Evolutionary conservation across 2,329 filamentous ascomycete genomes (phyloP).

Genomic region (Talaromyces funiculosus): DNA sequence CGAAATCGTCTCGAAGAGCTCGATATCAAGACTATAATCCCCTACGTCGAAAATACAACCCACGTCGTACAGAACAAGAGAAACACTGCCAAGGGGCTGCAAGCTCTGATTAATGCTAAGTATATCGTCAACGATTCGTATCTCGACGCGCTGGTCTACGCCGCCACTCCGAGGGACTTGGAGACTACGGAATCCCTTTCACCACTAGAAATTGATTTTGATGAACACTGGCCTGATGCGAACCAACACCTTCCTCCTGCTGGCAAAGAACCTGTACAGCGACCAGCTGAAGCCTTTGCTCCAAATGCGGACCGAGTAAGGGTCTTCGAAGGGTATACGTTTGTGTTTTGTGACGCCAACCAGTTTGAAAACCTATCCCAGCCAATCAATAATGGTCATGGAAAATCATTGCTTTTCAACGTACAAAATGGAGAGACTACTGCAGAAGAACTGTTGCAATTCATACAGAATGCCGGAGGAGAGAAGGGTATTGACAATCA

Average conservation of each 20-base stretch:
- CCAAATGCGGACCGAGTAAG: slow-evolving; percentile 62
- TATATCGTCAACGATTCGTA: slow-evolving; percentile 70
- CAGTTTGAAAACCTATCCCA: slow-evolving; percentile 73
- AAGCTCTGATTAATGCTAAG: slow-evolving; percentile 75
- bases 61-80: slow-evolving; percentile 85
- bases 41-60: slow-evolving; percentile 71
- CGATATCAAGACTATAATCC: slow-evolving; percentile 78
- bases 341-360: slow-evolving; percentile 71
- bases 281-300: slow-evolving; percentile 62
- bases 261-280: slow-evolving; percentile 67
- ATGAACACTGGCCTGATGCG: slow-evolving; percentile 70
- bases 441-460: slow-evolving; percentile 70
- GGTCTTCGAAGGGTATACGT: slow-evolving; percentile 81
- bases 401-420: slow-evolving; percentile 68
- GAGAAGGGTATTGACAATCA: slow-evolving; percentile 64
- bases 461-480: slow-evolving; percentile 68
- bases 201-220: slow-evolving; percentile 72
- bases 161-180: slow-evolving; percentile 47
- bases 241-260: slow-evolving; percentile 65
- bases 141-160: slow-evolving; percentile 64
- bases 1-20: slow-evolving; percentile 67
- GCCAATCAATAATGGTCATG: slow-evolving; percentile 70
- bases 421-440: slow-evolving; percentile 59
- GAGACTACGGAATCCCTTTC: slow-evolving; percentile 49
- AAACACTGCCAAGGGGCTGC: slow-evolving; percentile 81